Evolutionary conservation across 208 protist genomes (phyloP), one percentile per base, ranked within the genome.

Genomic region (Crithidia bombi): DNA sequence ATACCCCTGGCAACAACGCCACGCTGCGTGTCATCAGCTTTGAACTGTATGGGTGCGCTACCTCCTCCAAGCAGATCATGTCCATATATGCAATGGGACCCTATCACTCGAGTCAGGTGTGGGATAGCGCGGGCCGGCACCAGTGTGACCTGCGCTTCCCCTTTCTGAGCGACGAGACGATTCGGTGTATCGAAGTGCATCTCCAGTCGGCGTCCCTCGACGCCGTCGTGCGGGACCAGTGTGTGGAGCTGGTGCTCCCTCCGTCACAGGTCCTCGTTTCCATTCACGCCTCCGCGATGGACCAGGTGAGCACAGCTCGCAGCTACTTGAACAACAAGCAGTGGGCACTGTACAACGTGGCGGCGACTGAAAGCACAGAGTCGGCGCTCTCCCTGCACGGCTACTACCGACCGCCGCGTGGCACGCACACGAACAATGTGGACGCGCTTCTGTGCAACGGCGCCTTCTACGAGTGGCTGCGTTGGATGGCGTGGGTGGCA

Each of bases 361-460:
- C 62, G 10, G n/a, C n/a, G n/a, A n/a, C n/a, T n/a, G n/a, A 25
- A 23, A 33, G 36, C 11, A 14, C 59, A 10, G 33, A 26, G 50
- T 38, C 75, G 26, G 15, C 54, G 17, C 64, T 88, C n/a, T 32
- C 35, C 10, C 55, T 84, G 15, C 67, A 85, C 51, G 82, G 82
- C 12, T 47, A 75, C 59, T 78, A 78, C 50, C 76, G 59, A 23
- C 70, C 72, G 11, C 76, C 76, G 7, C 71, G 56, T 17, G 66
- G 68, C 51, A 68, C 67, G 1, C 73, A 61, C 50, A 73, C 72
- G 10, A 69, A 72, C 47, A 73, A 50, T 39, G 63, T 75, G 12
- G 62, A 75, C 62, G 70, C 82, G 33, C 68, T 90, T 17, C 61
- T 92, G 36, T 72, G 75, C 23, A 82, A 83, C 50, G 84, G 84